phyloP scores from a whole-genome alignment of 768 basidiomycete species.

The Pleurotus tuoliensis region DNA sequence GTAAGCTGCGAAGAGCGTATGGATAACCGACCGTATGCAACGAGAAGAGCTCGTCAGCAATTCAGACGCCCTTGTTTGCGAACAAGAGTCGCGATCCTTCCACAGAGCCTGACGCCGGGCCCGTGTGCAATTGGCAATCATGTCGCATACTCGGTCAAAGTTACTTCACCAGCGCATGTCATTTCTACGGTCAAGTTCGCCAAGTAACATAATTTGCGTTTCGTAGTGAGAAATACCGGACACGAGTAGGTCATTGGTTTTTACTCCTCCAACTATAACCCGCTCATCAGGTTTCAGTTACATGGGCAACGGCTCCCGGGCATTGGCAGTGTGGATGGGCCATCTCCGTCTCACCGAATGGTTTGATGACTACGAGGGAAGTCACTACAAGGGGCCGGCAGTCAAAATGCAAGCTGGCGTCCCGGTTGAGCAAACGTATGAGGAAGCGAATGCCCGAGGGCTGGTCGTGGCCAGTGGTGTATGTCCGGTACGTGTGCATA shows the following conservation, averaged over 20 bases:
- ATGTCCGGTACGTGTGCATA: not conserved
- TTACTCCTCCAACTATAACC: not conserved
- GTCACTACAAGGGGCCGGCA: not conserved
- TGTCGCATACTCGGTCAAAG: not conserved
- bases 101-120: not conserved
- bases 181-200: slow-evolving; percentile 12
- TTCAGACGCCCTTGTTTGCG: not conserved
- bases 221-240: slow-evolving; percentile 16
- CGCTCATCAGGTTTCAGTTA: not conserved
- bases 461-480: not conserved
- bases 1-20: not conserved
- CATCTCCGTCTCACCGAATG: not conserved
- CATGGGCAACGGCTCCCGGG: not conserved
- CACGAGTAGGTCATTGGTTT: not conserved
- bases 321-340: not conserved
- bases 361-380: not conserved
- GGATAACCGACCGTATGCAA: not conserved
- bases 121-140: not conserved
- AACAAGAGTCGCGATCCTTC: not conserved
- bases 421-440: not conserved
- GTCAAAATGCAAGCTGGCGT: not conserved
- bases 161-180: not conserved
- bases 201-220: slow-evolving; percentile 16
- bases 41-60: not conserved
- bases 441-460: not conserved